Evolutionary conservation across 73 alveolate genomes (phyloP), one percentile per base, ranked within the genome.

Genomic region (Paramecium pentaurelia): DNA sequence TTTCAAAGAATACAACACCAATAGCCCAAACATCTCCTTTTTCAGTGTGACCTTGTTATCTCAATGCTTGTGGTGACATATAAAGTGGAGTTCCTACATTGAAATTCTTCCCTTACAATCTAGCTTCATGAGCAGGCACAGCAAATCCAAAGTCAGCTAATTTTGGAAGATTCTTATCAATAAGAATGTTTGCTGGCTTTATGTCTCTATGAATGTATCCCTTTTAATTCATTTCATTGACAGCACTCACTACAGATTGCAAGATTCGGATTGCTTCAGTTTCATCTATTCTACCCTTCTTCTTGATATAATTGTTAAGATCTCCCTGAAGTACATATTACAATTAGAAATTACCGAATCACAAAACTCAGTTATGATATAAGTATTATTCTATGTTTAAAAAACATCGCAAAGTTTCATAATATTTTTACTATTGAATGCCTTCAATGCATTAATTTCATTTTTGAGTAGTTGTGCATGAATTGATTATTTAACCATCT

Each of bases 21-120:
- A 92, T 60, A 30, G 92, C 94, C 95, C 95, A 92, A 44, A 92
- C 93, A 88, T 92, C 95, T 28, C 94, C 86, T 42, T 80, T 85
- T 44, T 86, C 86, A 27, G 94, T 90, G n/a, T 85, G 89, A 38
- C 86, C 90, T 45, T 92, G 51, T 51, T 87, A 37, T 45, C 84
- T 71, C 32, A 92, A 71, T 11, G 89, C 94, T 70, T 89, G 38
- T 4, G 94, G 94, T 8, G 89, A 71, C 94, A 89, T 89, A 80
- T 89, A 89, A 71, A 89, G 71, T 18, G 94, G 94, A 42, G 94
- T 89, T 37, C 94, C 94, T 45, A 89, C 94, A 45, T 89, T 89
- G 60, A 71, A 89, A 36, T 54, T 71, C 45, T 89, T 71, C 68
- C 88, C 88, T 54, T 89, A 51, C 60, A 83, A 77, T 40, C 85